Percentiles rank a stretch among this genome's conserved stretches.
phyloP scores from a whole-genome alignment of 768 basidiomycete genomes.

The Termitomyces sp. region DNA sequence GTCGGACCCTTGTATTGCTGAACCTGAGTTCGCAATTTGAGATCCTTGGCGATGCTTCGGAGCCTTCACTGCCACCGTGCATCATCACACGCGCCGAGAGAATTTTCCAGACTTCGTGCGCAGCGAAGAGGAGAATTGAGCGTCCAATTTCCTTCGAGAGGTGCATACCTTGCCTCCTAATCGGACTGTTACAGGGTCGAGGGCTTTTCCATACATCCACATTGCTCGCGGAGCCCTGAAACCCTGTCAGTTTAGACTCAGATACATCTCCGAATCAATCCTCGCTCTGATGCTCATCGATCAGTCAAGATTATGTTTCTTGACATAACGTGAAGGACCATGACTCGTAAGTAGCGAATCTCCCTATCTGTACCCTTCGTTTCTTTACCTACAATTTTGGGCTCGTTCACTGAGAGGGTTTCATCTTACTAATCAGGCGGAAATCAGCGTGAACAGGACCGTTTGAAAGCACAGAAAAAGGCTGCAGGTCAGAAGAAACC shows the following conservation, averaged over 20 bases:
- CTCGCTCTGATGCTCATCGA: background rate
- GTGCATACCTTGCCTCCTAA: constrained; percentile 3
- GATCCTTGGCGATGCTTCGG: constrained; percentile 21
- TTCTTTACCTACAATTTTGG: constrained; percentile 9
- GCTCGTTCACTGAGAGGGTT: constrained; percentile 16
- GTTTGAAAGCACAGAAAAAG: constrained; percentile 72
- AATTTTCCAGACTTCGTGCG: background rate
- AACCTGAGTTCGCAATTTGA: background rate
- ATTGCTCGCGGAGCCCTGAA: constrained; percentile 2
- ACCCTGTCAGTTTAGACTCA: constrained; percentile 13
- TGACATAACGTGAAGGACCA: constrained; percentile 18
- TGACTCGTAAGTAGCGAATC: constrained; percentile 47
- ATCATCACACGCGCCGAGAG: constrained; percentile 12
- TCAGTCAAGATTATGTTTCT: background rate
- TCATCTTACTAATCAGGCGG: constrained; percentile 46
- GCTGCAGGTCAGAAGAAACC: constrained; percentile 50
- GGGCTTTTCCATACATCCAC: constrained; percentile 3
- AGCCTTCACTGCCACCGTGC: constrained; percentile 29
- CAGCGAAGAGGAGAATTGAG: constrained; percentile 12
- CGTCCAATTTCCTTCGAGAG: background rate
- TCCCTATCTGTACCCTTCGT: background rate
- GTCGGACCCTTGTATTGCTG: background rate
- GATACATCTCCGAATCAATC: constrained; percentile 18
- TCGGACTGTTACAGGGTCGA: constrained; percentile 4
- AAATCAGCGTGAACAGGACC: constrained; percentile 77